Conservation (phyloP, 106 monocot genomes). For the Vanilla planifolia region DNA sequence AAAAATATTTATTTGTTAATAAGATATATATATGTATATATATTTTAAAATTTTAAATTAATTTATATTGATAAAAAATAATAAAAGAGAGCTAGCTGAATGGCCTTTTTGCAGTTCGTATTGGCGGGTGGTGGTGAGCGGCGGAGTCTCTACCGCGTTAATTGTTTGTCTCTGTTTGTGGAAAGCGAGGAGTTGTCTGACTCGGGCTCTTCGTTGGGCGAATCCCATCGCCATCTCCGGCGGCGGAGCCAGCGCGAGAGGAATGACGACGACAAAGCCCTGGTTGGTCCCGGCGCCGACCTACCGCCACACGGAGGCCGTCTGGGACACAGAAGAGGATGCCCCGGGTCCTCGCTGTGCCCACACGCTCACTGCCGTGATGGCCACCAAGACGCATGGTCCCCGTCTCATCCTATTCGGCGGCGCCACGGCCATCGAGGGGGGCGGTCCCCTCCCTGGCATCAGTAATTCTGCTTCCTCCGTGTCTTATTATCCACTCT, state of each 20-base stretch:
- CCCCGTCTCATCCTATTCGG: constrained; percentile 98
- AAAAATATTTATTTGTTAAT: no score
- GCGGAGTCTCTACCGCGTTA: no score
- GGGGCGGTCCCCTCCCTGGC: constrained; percentile 58
- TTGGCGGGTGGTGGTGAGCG: no score
- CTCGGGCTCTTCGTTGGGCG: no score
- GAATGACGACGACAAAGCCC: constrained; percentile 31
- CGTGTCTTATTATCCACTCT: not conserved
- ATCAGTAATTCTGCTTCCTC: constrained; percentile 37
- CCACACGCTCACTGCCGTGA: constrained; percentile 84
- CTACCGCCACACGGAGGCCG: constrained; percentile 37
- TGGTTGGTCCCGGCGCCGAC: constrained; percentile 83
- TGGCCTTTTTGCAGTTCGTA: no score
- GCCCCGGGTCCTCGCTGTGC: constrained; percentile 76
- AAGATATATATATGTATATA: no score
- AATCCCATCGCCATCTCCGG: not conserved
- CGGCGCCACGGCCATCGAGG: constrained; percentile 93
- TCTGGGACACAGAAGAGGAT: constrained; percentile 79
- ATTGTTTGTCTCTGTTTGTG: no score
- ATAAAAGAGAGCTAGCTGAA: no score
- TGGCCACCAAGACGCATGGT: constrained; percentile 76
- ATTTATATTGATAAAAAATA: no score
- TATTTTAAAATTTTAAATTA: no score
- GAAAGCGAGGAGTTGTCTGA: no score
- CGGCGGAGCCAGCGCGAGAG: not conserved